Conservation (phyloP, 768 basidiomycete genomes). For the Suillus paluster region DNA sequence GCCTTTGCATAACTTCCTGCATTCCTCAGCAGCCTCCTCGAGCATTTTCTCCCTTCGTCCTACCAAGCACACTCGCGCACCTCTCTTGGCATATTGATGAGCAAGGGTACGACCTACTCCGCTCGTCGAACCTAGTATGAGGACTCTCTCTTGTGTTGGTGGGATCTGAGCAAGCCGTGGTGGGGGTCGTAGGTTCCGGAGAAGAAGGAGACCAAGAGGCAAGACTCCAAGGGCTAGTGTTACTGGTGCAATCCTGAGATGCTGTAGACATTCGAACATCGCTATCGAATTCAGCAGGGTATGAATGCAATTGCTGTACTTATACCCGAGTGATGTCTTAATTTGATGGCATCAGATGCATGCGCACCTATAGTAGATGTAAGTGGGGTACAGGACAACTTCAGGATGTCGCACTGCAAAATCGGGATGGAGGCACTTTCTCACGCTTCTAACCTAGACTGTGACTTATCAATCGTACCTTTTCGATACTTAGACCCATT, state of each 20-base stretch:
- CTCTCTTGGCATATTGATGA: conserved; percentile 69
- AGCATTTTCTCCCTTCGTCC: conserved; percentile 64
- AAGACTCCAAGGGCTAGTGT: conserved; percentile 17
- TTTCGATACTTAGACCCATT: no score
- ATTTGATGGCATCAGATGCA: not conserved
- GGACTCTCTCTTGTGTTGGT: conserved; percentile 64
- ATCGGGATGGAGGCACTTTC: not conserved
- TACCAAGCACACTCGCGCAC: conserved; percentile 75
- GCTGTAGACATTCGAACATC: not conserved
- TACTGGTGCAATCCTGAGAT: conserved; percentile 12
- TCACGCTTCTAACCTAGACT: not conserved
- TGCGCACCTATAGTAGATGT: no score
- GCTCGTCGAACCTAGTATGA: conserved; percentile 83
- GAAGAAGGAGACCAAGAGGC: conserved; percentile 19
- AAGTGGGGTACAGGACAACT: no score
- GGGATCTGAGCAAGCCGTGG: conserved; percentile 43
- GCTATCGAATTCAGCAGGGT: not conserved
- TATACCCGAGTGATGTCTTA: not conserved
- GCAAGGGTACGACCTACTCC: conserved; percentile 82
- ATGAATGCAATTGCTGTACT: not conserved
- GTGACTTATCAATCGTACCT: no score
- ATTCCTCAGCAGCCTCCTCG: conserved; percentile 64
- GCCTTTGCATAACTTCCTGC: conserved; percentile 37
- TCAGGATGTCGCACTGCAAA: no score
- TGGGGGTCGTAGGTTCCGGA: conserved; percentile 20